Evolutionary conservation across 495 filamentous ascomycete genomes (phyloP).

Genomic region (Hamigera avellanea): DNA sequence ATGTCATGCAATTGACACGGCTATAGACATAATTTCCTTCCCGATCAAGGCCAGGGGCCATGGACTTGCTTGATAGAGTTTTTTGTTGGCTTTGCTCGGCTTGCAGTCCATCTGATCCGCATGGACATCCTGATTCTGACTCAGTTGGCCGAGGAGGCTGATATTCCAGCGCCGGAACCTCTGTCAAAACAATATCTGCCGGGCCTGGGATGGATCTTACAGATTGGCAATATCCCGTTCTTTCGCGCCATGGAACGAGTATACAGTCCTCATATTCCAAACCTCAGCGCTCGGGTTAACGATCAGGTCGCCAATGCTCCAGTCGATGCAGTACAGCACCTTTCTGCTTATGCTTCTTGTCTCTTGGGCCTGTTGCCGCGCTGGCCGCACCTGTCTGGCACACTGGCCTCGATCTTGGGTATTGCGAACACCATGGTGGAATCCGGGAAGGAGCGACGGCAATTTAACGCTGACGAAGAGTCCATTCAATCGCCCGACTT

Average conservation of each 20-base stretch:
- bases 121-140: slow-evolving; percentile 19
- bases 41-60: slow-evolving; percentile 15
- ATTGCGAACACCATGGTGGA: slow-evolving; percentile 14
- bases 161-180: slow-evolving; percentile 13
- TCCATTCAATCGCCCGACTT: slow-evolving; percentile 8
- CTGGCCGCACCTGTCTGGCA: slow-evolving; percentile 12
- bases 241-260: slow-evolving; percentile 15
- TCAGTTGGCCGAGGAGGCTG: slow-evolving; percentile 14
- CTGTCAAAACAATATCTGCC: slow-evolving; percentile 19
- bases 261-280: slow-evolving; percentile 10
- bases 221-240: slow-evolving; percentile 19
- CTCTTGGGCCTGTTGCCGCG: slow-evolving; percentile 14
- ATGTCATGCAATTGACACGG: slow-evolving; percentile 1
- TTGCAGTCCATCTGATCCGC: slow-evolving; percentile 24
- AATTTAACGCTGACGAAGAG: slow-evolving; percentile 7
- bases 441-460: slow-evolving; percentile 12
- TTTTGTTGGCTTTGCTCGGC: slow-evolving; percentile 19
- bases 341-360: slow-evolving; percentile 17
- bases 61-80: slow-evolving; percentile 25
- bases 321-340: slow-evolving; percentile 8
- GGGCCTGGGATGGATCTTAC: slow-evolving; percentile 19
- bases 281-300: slow-evolving; percentile 18
- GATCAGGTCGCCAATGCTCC: slow-evolving; percentile 17
- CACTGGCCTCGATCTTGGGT: slow-evolving; percentile 10
- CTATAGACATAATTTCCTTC: slow-evolving; percentile 17